Percentiles rank a stretch among this genome's conserved stretches.
phyloP scores from a whole-genome alignment of 345 rosid species.

The Arabidopsis suecica region DNA sequence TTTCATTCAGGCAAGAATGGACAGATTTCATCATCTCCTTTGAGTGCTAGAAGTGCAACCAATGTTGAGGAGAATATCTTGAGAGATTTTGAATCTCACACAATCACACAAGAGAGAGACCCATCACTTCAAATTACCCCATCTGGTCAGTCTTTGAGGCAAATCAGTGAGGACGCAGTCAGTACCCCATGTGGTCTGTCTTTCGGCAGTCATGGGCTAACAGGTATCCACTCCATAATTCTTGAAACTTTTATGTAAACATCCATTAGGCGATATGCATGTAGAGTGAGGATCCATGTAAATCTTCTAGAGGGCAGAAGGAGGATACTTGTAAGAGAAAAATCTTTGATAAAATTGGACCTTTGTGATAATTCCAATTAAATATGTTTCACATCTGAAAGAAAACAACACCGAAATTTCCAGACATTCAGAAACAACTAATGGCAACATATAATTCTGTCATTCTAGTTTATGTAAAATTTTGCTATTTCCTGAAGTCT shows the following conservation, averaged over 20 bases:
- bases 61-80: conserved; percentile 51
- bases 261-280: conserved; percentile 18
- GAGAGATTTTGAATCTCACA: conserved; percentile 59
- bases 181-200: conserved; percentile 58
- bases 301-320: conserved; percentile 18
- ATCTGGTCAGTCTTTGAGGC: conserved; percentile 50
- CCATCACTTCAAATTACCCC: conserved; percentile 52
- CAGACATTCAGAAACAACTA: neutral
- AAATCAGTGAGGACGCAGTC: conserved; percentile 55
- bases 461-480: conserved; percentile 2
- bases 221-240: conserved; percentile 58
- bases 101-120: conserved; percentile 54
- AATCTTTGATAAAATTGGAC: conserved; percentile 11
- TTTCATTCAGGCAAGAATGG: conserved; percentile 58
- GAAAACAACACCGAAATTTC: conserved; percentile 3
- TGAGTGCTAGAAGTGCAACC: conserved; percentile 55
- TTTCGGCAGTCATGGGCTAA: conserved; percentile 76
- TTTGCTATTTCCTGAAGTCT: conserved; percentile 11
- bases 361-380: conserved; percentile 13
- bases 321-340: neutral
- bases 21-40: conserved; percentile 53
- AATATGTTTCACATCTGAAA: conserved; percentile 2
- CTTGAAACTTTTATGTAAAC: conserved; percentile 17
- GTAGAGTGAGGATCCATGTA: conserved; percentile 17
- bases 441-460: conserved; percentile 1